phyloP scores from a whole-genome alignment of 1,139 yeast species.

The Taiozyma sp. region DNA sequence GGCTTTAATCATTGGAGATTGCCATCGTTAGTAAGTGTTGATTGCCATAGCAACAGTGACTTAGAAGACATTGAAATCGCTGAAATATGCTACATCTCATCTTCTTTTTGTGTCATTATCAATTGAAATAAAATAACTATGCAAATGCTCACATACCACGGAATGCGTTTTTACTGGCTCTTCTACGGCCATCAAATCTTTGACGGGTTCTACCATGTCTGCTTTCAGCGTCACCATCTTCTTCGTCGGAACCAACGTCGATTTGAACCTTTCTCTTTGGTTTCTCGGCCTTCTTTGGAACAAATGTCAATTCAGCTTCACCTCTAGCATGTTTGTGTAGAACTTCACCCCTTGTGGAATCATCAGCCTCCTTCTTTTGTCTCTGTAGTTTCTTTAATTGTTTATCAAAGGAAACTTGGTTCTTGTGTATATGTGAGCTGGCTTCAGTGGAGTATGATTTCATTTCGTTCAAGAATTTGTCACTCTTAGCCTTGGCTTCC shows the following conservation, averaged over 20 bases:
- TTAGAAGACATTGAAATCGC: not conserved
- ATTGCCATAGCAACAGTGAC: no score
- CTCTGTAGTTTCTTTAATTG: conserved; percentile 47
- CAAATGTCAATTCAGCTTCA: conserved; percentile 83
- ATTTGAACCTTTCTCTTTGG: conserved; percentile 25
- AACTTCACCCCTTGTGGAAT: conserved; percentile 38
- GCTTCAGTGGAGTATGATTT: conserved; percentile 38
- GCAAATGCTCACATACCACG: conserved; percentile 19
- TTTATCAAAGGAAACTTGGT: conserved; percentile 51
- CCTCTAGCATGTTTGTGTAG: conserved; percentile 80
- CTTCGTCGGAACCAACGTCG: conserved; percentile 32
- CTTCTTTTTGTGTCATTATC: not conserved
- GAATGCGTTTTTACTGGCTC: conserved; percentile 22
- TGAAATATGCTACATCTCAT: not conserved
- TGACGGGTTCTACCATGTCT: conserved; percentile 72
- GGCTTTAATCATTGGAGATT: no score
- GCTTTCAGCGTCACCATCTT: conserved; percentile 35
- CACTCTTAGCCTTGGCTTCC: conserved; percentile 45
- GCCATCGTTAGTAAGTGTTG: no score
- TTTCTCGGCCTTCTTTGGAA: conserved; percentile 50
- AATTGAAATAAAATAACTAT: not conserved
- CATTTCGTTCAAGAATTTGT: conserved; percentile 55
- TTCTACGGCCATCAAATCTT: conserved; percentile 51
- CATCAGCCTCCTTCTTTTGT: conserved; percentile 32
- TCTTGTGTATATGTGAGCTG: conserved; percentile 18